Evolutionary conservation across 371 early-diverging fungal species (phyloP).

Genomic region (Parasitella parasitica): DNA sequence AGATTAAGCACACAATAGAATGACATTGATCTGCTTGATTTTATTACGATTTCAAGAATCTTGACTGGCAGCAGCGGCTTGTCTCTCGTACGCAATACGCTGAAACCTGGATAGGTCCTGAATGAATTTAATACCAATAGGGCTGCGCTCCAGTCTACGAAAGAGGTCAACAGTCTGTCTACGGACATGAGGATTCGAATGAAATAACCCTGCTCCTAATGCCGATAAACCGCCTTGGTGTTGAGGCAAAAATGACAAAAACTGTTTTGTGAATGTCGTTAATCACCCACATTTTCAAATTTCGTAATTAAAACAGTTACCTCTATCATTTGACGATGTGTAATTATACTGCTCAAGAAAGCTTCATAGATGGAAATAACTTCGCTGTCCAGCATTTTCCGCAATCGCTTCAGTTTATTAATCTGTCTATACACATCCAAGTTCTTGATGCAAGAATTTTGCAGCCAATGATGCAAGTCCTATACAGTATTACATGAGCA

Average conservation of each 20-base stretch:
- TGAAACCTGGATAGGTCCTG: conserved; percentile 47
- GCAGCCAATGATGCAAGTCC: conserved; percentile 60
- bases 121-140: conserved; percentile 49
- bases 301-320: no score
- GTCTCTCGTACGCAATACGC: conserved; percentile 44
- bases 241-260: conserved; percentile 77
- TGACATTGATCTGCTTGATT: no score
- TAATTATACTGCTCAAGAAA: conserved; percentile 58
- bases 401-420: conserved; percentile 57
- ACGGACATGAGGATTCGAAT: conserved; percentile 63
- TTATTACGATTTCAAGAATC: no score
- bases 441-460: conserved; percentile 56
- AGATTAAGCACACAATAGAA: no score
- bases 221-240: conserved; percentile 82
- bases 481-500: neutral
- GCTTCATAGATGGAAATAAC: conserved; percentile 67
- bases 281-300: no score
- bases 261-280: conserved; percentile 39
- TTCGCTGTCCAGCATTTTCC: conserved; percentile 64
- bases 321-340: conserved; percentile 82
- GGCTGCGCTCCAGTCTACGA: conserved; percentile 63
- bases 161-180: conserved; percentile 67
- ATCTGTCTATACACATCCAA: conserved; percentile 75
- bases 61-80: conserved; percentile 5
- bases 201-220: conserved; percentile 82